A percentile compares a stretch with the other conserved stretches of the same genome.
Conservation (phyloP, 202 grass and related monocot genomes). For the Zizania palustris region DNA sequence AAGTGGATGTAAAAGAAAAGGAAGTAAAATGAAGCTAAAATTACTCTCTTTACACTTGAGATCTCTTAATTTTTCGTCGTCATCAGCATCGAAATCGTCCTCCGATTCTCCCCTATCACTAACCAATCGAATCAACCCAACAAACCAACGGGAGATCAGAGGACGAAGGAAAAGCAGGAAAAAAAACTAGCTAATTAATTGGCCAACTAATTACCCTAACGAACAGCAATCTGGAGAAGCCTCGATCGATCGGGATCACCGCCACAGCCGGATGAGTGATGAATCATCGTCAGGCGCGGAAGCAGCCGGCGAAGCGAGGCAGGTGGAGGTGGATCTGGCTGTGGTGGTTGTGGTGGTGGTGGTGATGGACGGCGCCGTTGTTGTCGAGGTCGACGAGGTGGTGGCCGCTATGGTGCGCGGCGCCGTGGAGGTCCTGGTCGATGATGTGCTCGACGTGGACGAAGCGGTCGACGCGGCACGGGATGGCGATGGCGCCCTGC, state of each 20-base stretch:
- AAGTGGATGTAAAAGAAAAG: not conserved
- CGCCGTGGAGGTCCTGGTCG: conserved; percentile 47
- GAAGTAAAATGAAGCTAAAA: conserved; percentile 20
- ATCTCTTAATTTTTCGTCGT: conserved; percentile 44
- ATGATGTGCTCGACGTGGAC: conserved; percentile 64
- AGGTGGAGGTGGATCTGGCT: conserved; percentile 47
- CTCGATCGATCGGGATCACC: not conserved
- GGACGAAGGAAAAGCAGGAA: conserved; percentile 14
- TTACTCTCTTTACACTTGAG: conserved; percentile 43
- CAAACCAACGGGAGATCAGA: conserved; percentile 3
- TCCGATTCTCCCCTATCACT: conserved; percentile 21
- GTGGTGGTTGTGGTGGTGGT: conserved; percentile 20
- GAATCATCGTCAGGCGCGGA: conserved; percentile 56
- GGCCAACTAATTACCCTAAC: not conserved
- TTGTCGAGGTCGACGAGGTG: conserved; percentile 58
- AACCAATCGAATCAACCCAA: conserved; percentile 12
- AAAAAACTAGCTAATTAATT: conserved; percentile 2
- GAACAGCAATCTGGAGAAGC: not conserved
- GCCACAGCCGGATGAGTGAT: not conserved
- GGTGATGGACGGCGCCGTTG: not conserved
- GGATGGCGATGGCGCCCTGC: conserved; percentile 78
- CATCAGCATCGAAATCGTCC: conserved; percentile 36
- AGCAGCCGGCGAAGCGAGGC: conserved; percentile 72
- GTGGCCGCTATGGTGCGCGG: not conserved
- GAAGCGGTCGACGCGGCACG: conserved; percentile 78